A percentile compares a stretch with the other conserved stretches of the same genome.
These are phyloP conservation scores for Melampsora americana DNA, from an alignment of 1,284 basidiomycete genomes.

Conservation along the genomic window DNA sequence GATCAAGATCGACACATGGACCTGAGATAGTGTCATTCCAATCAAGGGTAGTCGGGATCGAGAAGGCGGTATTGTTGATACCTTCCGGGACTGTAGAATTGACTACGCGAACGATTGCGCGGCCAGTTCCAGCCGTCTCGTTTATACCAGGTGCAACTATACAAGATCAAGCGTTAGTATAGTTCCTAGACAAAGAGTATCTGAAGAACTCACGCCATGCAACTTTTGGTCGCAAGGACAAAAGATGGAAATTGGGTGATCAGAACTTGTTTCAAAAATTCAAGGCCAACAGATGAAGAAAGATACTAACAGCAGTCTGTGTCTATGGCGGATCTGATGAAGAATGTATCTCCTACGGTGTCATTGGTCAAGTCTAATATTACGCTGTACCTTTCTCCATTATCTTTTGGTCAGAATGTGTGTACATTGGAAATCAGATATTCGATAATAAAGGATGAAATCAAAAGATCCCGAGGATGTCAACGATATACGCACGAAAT, in stretches of 20 bases:
- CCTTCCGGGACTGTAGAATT: background rate
- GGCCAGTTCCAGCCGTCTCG: background rate
- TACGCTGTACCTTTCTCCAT: conserved; percentile 33
- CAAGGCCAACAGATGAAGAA: background rate
- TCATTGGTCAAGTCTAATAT: conserved; percentile 20
- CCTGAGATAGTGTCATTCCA: background rate
- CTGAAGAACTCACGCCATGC: background rate
- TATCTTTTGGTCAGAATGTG: no score
- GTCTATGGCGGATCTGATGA: conserved; percentile 29
- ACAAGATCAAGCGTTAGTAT: background rate
- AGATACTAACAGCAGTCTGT: conserved; percentile 26
- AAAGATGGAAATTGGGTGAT: no score
- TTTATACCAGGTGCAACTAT: conserved; percentile 7
- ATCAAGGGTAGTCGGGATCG: background rate
- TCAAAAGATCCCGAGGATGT: no score
- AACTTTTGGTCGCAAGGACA: background rate
- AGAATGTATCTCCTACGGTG: conserved; percentile 13
- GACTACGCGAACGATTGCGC: background rate
- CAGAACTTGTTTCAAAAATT: background rate
- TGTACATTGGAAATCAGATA: background rate
- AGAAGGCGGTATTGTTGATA: background rate
- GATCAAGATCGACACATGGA: conserved; percentile 21
- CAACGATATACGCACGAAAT: background rate
- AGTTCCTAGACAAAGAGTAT: background rate
- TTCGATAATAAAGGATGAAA: no score